These are phyloP conservation scores for Rhinocladiella similis DNA, from an alignment of 2,329 filamentous ascomycete genomes.

Conservation along the genomic window DNA sequence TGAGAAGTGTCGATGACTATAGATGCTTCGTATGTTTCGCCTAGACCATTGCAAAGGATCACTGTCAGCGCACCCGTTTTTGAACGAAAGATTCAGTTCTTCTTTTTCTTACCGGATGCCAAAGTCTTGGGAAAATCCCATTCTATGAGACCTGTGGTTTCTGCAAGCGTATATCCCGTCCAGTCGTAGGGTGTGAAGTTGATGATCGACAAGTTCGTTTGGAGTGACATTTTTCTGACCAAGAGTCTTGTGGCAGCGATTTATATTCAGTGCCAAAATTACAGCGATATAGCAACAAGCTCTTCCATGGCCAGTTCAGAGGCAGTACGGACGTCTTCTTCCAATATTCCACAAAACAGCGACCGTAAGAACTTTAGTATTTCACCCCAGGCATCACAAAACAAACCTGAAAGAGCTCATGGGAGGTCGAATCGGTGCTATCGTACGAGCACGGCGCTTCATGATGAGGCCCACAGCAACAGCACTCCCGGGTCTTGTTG, in stretches of 20 bases:
- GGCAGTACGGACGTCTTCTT: no score
- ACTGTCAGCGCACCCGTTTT: not conserved
- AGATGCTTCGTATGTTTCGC: not conserved
- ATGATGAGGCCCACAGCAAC: not conserved
- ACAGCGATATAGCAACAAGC: no score
- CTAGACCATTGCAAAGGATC: not conserved
- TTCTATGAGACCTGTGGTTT: not conserved
- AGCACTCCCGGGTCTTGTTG: not conserved
- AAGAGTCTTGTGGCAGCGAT: no score
- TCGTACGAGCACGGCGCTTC: not conserved
- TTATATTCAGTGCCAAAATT: no score
- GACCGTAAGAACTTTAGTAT: not conserved
- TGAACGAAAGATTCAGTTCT: not conserved
- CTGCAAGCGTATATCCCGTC: not conserved
- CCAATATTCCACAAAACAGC: no score
- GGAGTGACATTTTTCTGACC: not conserved
- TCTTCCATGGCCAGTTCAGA: no score
- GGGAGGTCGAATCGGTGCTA: not conserved
- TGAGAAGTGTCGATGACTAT: not conserved
- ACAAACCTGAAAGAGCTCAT: not conserved
- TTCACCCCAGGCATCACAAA: not conserved
- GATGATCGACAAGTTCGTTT: slow-evolving; percentile 5
- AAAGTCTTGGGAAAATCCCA: slow-evolving; percentile 1
- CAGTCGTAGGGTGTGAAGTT: slow-evolving; percentile 7
- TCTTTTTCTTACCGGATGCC: not conserved